phyloP scores from a whole-genome alignment of 1,284 basidiomycete genomes.

The Fomes fomentarius region DNA sequence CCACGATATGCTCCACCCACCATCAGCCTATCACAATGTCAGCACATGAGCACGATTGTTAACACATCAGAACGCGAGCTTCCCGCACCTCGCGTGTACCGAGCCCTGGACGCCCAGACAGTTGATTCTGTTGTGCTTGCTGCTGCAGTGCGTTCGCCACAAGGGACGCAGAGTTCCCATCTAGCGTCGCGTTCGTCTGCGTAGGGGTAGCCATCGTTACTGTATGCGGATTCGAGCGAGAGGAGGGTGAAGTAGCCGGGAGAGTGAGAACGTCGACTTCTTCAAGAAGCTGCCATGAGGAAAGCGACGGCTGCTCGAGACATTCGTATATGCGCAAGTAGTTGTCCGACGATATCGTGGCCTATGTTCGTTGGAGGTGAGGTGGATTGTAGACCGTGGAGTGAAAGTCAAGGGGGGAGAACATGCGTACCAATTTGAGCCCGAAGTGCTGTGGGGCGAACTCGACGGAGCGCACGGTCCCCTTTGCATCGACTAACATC shows the following conservation, averaged over 20 bases:
- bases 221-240: constrained; percentile 50
- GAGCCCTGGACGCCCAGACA: constrained; percentile 50
- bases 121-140: constrained; percentile 45
- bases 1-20: constrained; percentile 93
- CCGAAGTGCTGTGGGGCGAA: constrained; percentile 88
- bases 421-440: constrained; percentile 80
- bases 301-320: constrained; percentile 78
- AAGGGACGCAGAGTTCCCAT: constrained; percentile 59
- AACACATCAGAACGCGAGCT: background rate
- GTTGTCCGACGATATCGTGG: constrained; percentile 86
- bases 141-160: constrained; percentile 66
- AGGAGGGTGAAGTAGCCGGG: constrained; percentile 46
- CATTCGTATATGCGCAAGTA: constrained; percentile 89
- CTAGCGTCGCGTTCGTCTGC: constrained; percentile 57
- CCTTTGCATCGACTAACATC: constrained; percentile 80
- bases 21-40: constrained; percentile 55
- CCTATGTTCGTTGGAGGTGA: constrained; percentile 47
- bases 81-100: constrained; percentile 58
- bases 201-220: constrained; percentile 69
- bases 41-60: background rate
- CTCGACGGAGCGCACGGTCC: constrained; percentile 81
- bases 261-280: constrained; percentile 77
- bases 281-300: constrained; percentile 80
- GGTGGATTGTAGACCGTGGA: background rate
- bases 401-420: background rate